phyloP scores from a whole-genome alignment of 140 eudicot genomes.

The Senecio squalidus region DNA sequence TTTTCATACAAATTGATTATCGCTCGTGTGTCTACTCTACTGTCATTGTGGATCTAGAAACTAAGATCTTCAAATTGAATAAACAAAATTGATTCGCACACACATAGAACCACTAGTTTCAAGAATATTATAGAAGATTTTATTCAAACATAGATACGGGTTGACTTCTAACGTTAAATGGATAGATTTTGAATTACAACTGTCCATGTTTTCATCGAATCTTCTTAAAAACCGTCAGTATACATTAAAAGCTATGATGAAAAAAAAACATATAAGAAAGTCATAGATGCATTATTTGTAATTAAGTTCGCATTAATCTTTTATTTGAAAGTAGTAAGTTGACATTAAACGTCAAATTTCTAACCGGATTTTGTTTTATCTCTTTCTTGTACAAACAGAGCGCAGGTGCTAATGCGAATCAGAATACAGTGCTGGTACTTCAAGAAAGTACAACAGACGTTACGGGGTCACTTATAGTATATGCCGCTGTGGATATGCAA shows the following conservation, averaged over 20 bases:
- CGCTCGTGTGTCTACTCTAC: background rate
- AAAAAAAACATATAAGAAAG: background rate
- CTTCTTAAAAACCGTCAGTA: background rate
- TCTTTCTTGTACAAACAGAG: slow-evolving; percentile 32
- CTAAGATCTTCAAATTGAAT: no score
- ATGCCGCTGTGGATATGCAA: slow-evolving; percentile 52
- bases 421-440: slow-evolving; percentile 42
- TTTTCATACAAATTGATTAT: background rate
- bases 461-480: slow-evolving; percentile 53
- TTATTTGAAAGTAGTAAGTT: slow-evolving; percentile 3
- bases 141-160: background rate
- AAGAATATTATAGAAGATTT: background rate
- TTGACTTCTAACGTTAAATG: slow-evolving; percentile 17
- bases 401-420: slow-evolving; percentile 28
- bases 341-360: slow-evolving; percentile 4
- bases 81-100: background rate
- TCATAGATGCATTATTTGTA: slow-evolving; percentile 5
- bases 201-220: background rate
- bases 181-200: background rate
- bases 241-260: background rate
- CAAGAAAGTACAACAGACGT: slow-evolving; percentile 60
- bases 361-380: background rate
- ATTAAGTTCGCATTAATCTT: background rate
- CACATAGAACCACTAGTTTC: background rate
- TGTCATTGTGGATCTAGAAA: slow-evolving; percentile 4